Evolutionary conservation across 495 filamentous ascomycete genomes (phyloP), one percentile per base, ranked within the genome.

Genomic region (Neurospora sp.): DNA sequence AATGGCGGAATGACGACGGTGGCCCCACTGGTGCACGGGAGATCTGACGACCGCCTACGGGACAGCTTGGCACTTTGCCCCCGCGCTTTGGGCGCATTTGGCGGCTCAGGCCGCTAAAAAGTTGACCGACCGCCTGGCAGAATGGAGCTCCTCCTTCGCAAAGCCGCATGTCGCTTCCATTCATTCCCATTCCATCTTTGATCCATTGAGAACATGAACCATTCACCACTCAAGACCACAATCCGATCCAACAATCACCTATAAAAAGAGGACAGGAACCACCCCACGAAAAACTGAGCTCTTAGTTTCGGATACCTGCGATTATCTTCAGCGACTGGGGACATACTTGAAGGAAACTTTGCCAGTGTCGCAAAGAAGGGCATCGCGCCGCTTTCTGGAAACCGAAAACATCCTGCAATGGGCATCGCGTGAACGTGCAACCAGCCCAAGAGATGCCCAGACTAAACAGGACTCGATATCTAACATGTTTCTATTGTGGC

Each of bases 401-500:
- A 65, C 27, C 53, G 7, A 65, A 35, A 14, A 35, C 53, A 65
- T 8, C 14, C 53, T 8, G 53, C 53, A 65, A 65, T 65, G 53
- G 41, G 72, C 61, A 39, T 72, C 31, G 47, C 71, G 72, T 73
- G 38, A 39, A 78, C 76, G 77, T 68, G 42, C 69, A 45, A 18
- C 39, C 68, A 10, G 3, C 37, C 18, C 18, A n/a, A 45, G 53
- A 69, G 35, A 82, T 82, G 80, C 73, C 79, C 45, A 76, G 74
- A 69, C 73, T 80, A 69, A 68, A 74, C 35, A 70, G 80, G 10
- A 73, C 72, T 10, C 75, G 77, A 70, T 79, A 81, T 70, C 78
- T 94, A 71, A 83, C 84, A 65, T 96, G 93, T 84, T 93, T 93
- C 82, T 94, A 93, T 78, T 96, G 93, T 79, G 89, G 90, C 76